These are phyloP conservation scores for Neurospora tetrasperma DNA, from an alignment of 495 filamentous ascomycete species.

Conservation along the genomic window DNA sequence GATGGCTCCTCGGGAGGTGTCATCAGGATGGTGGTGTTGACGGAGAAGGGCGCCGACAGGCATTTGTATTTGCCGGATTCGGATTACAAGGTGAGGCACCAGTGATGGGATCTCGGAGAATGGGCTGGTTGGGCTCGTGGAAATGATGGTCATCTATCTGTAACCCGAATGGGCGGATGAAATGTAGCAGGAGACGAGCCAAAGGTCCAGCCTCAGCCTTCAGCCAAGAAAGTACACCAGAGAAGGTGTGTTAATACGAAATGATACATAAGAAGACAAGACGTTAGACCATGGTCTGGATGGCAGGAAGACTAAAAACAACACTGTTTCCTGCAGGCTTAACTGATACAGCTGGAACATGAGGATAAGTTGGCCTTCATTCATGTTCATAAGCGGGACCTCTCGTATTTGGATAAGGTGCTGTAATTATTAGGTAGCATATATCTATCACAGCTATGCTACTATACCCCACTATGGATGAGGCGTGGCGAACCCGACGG, in stretches of 20 bases:
- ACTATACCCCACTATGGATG: not conserved
- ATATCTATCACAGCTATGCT: not conserved
- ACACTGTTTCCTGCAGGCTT: not conserved
- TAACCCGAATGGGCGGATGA: not conserved
- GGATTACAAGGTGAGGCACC: slow-evolving; percentile 51
- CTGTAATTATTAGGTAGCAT: not conserved
- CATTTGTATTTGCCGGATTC: slow-evolving; percentile 87
- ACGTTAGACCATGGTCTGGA: not conserved
- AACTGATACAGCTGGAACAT: not conserved
- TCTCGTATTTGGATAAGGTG: not conserved
- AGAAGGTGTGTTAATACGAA: not conserved
- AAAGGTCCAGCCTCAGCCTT: not conserved
- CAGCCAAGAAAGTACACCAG: not conserved
- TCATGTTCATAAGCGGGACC: not conserved
- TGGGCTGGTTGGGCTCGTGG: not conserved
- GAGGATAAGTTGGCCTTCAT: not conserved
- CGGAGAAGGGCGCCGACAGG: slow-evolving; percentile 71
- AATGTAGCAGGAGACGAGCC: not conserved
- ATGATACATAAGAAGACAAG: not conserved
- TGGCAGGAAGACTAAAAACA: not conserved
- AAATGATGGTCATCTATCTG: not conserved
- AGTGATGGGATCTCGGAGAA: slow-evolving; percentile 10
- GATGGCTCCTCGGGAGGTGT: slow-evolving; percentile 97
- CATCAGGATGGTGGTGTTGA: slow-evolving; percentile 94
- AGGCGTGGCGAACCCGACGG: not conserved